Percentiles rank a stretch among this genome's conserved stretches.
phyloP scores from a whole-genome alignment of 805 yeast species.

The Lipomyces chichibuensis region DNA sequence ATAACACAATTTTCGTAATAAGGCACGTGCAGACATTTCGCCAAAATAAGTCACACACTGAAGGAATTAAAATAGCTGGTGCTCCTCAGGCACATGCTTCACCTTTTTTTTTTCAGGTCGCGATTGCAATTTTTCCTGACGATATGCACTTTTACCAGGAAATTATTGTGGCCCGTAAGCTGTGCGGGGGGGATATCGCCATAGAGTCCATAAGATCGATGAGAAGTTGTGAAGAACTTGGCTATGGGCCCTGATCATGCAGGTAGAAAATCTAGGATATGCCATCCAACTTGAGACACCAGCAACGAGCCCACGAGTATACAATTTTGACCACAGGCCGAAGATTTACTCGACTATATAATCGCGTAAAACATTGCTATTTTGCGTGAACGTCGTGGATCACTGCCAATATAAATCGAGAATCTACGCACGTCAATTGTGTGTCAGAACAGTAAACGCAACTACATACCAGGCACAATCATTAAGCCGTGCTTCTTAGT shows the following conservation, averaged over 20 bases:
- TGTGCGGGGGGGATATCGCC: too few relatives aligned
- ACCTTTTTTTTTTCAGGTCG: too few relatives aligned
- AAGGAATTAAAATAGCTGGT: too few relatives aligned
- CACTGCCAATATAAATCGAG: slow-evolving; percentile 26
- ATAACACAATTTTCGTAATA: neutral
- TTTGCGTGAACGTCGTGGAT: slow-evolving; percentile 20
- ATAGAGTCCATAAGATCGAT: too few relatives aligned
- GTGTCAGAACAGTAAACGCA: neutral
- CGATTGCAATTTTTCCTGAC: too few relatives aligned
- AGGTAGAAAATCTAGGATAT: neutral
- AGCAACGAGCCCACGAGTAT: too few relatives aligned
- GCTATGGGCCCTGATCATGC: neutral
- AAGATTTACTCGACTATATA: neutral
- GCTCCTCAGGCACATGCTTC: too few relatives aligned
- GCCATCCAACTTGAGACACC: too few relatives aligned
- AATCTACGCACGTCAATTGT: slow-evolving; percentile 8
- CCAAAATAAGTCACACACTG: too few relatives aligned
- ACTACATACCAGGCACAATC: slow-evolving; percentile 32
- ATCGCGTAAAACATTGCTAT: neutral
- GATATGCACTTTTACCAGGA: too few relatives aligned
- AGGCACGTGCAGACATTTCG: neutral
- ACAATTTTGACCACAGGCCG: neutral
- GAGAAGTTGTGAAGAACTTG: too few relatives aligned
- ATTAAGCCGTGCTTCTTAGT: slow-evolving; percentile 31
- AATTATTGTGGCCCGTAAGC: too few relatives aligned